Evolutionary conservation across 768 basidiomycete genomes (phyloP).

Genomic region (Hirschioporus abietinus): DNA sequence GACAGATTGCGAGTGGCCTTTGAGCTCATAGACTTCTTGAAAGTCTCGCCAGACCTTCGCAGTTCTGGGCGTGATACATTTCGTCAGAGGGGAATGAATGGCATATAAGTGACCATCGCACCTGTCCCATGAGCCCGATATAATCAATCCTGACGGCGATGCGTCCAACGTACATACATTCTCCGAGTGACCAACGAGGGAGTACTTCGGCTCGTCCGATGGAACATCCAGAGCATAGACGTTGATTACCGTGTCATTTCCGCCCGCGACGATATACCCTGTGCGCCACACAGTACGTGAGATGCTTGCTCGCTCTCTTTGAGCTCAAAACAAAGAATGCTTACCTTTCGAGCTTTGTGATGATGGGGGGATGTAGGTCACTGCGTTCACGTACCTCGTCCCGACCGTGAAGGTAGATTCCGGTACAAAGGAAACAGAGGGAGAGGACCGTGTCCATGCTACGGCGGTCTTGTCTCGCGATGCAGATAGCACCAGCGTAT

Average conservation of each 20-base stretch:
- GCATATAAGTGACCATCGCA: constrained; percentile 31
- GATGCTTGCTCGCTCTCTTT: constrained; percentile 6
- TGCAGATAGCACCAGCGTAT: constrained; percentile 78
- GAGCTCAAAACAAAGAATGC: constrained; percentile 14
- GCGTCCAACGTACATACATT: constrained; percentile 87
- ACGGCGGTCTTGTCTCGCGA: constrained; percentile 92
- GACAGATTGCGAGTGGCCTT: constrained; percentile 86
- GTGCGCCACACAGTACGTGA: constrained; percentile 1
- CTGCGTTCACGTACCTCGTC: constrained; percentile 73
- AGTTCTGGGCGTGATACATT: constrained; percentile 47
- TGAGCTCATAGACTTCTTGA: constrained; percentile 62
- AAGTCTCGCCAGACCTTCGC: constrained; percentile 93
- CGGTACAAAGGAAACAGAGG: constrained; percentile 47
- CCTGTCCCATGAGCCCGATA: constrained; percentile 98
- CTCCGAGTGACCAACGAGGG: constrained; percentile 81
- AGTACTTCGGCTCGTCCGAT: constrained; percentile 71
- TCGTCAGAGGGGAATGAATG: constrained; percentile 3
- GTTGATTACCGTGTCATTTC: constrained; percentile 86
- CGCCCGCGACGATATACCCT: constrained; percentile 86
- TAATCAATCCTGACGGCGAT: constrained; percentile 63
- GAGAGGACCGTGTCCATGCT: constrained; percentile 62
- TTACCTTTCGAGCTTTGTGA: constrained; percentile 66
- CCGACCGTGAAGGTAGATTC: constrained; percentile 55
- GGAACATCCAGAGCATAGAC: constrained; percentile 61
- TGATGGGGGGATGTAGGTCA: constrained; percentile 71